These are phyloP conservation scores for Spathaspora passalidarum DNA, from an alignment of 805 yeast species.

Conservation along the genomic window DNA sequence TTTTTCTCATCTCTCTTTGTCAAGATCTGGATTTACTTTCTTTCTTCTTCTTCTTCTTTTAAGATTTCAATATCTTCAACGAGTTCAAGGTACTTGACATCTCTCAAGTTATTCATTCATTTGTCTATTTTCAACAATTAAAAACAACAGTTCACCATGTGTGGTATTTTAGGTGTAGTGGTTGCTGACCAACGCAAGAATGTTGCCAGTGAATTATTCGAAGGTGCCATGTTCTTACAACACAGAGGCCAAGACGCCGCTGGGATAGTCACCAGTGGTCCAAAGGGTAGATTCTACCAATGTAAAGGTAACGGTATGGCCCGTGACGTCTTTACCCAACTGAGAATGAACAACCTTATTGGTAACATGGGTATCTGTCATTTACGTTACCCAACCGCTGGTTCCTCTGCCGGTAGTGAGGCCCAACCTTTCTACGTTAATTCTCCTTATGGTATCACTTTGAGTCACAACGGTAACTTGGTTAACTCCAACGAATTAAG, in stretches of 20 bases:
- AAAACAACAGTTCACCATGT: constrained; percentile 49
- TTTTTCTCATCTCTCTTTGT: not conserved
- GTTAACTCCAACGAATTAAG: constrained; percentile 80
- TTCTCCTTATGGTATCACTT: constrained; percentile 89
- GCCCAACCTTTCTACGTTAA: constrained; percentile 99
- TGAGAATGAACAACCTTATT: constrained; percentile 70
- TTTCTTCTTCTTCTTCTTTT: not conserved
- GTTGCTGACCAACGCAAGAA: constrained; percentile 68
- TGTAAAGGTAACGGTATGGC: constrained; percentile 99
- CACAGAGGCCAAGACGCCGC: constrained; percentile 99
- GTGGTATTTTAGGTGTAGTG: constrained; percentile 91
- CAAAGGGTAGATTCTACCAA: constrained; percentile 89
- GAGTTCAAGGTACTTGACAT: not conserved
- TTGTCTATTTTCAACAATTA: not conserved
- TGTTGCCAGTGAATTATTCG: constrained; percentile 88
- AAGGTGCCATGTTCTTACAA: constrained; percentile 88
- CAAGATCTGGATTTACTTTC: not conserved
- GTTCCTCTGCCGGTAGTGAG: constrained; percentile 90
- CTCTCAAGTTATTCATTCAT: not conserved
- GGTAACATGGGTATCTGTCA: constrained; percentile 97
- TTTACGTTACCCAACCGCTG: constrained; percentile 95
- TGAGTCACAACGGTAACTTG: constrained; percentile 93
- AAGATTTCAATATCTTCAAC: not conserved
- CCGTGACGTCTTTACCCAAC: constrained; percentile 89
- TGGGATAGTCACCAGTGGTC: constrained; percentile 96